A percentile compares a stretch with the other conserved stretches of the same genome.
Conservation (phyloP, 345 rosid species). For the Brassica cretica region DNA sequence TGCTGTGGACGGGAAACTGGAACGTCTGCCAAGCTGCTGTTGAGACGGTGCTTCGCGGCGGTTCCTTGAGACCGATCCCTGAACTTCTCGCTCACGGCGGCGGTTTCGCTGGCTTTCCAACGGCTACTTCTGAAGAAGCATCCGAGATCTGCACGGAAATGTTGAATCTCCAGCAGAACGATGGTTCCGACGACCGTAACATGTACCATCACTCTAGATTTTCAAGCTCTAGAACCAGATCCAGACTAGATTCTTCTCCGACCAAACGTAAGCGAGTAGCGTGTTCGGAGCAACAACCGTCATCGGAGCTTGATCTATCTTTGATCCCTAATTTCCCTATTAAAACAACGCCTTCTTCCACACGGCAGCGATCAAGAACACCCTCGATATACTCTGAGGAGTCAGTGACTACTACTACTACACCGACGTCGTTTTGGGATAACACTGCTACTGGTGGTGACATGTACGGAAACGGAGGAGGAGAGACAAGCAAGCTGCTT, state of each 20-base stretch:
- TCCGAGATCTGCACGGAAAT: conserved; percentile 67
- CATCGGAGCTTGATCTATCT: conserved; percentile 73
- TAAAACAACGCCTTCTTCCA: conserved; percentile 5
- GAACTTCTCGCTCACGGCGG: conserved; percentile 47
- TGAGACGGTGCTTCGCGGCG: conserved; percentile 86
- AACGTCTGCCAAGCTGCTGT: conserved; percentile 85
- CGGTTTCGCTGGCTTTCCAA: conserved; percentile 43
- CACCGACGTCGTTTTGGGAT: conserved; percentile 55
- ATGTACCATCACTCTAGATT: conserved; percentile 53
- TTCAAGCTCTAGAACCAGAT: conserved; percentile 69
- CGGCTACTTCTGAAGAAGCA: conserved; percentile 58
- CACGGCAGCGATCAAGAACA: conserved; percentile 49
- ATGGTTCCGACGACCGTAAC: conserved; percentile 33
- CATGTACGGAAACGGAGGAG: conserved; percentile 40
- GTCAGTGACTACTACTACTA: conserved; percentile 49
- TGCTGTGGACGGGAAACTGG: conserved; percentile 93
- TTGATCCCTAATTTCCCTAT: conserved; percentile 43
- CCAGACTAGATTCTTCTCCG: conserved; percentile 45
- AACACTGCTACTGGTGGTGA: conserved; percentile 44
- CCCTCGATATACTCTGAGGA: conserved; percentile 92
- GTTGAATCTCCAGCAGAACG: conserved; percentile 44
- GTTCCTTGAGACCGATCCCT: conserved; percentile 62
- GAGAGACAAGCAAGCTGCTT: conserved; percentile 51
- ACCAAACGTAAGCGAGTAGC: conserved; percentile 50
- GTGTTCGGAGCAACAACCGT: conserved; percentile 37